Conservation (phyloP, 345 rosid species). For the Eucalyptus marginata region DNA sequence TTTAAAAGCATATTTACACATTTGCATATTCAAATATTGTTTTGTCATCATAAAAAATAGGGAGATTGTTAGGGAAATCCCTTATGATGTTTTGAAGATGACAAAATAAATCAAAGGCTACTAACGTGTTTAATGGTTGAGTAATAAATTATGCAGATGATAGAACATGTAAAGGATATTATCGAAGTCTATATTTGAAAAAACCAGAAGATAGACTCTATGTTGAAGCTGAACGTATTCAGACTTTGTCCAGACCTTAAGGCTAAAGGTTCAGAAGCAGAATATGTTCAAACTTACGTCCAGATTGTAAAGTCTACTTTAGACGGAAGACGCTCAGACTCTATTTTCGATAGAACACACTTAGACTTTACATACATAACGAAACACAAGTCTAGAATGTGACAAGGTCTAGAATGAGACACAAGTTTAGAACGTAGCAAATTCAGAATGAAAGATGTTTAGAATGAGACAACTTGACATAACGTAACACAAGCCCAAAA, state of each 20-base stretch:
- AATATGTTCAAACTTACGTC: accelerated
- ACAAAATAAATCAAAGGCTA: no score
- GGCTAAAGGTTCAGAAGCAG: accelerated
- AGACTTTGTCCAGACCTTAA: accelerated
- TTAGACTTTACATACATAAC: accelerated
- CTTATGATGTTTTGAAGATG: no score
- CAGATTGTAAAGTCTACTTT: accelerated
- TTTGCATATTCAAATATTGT: no score
- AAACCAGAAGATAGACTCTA: no score
- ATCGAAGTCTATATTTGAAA: no score
- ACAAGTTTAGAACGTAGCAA: accelerated
- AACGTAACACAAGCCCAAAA: no score
- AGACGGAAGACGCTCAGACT: accelerated
- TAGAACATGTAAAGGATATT: no score
- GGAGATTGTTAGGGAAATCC: no score
- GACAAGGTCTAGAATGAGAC: no score
- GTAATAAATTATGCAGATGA: no score
- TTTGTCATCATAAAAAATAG: accelerated
- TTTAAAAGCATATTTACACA: no score
- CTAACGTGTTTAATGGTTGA: no score
- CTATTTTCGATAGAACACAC: accelerated
- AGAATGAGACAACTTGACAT: accelerated
- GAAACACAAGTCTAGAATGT: accelerated
- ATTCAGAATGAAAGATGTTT: accelerated
- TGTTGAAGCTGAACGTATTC: accelerated